phyloP scores from a whole-genome alignment of 805 yeast species.

The Candida glaebosa region DNA sequence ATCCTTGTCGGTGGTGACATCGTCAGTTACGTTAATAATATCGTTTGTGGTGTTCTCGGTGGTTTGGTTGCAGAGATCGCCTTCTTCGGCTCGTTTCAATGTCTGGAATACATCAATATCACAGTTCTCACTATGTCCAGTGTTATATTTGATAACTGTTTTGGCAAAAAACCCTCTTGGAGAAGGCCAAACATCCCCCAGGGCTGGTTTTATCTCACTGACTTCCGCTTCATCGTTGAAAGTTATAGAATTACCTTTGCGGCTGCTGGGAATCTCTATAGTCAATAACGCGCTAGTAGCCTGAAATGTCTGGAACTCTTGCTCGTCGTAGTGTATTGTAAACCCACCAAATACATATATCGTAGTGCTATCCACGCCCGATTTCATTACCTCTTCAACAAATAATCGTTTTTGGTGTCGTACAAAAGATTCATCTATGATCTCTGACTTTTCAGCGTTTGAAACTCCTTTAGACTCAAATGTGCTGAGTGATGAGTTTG shows the following conservation, averaged over 20 bases:
- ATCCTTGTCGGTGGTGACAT: background rate
- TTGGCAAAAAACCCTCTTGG: conserved; percentile 40
- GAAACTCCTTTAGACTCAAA: conserved; percentile 1
- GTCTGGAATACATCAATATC: conserved; percentile 10
- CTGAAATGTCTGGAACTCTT: conserved; percentile 19
- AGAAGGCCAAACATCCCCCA: conserved; percentile 22
- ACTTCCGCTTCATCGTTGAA: conserved; percentile 15
- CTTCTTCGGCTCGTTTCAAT: background rate
- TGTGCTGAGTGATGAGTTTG: conserved; percentile 1
- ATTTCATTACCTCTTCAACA: conserved; percentile 12
- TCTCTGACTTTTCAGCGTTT: background rate
- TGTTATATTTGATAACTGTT: conserved; percentile 23
- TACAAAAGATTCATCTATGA: background rate
- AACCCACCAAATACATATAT: conserved; percentile 42
- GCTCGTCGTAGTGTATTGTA: conserved; percentile 5
- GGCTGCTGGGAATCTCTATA: conserved; percentile 29
- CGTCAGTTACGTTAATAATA: background rate
- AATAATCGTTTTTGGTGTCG: conserved; percentile 10
- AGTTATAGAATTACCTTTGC: conserved; percentile 8
- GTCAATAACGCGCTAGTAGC: conserved; percentile 34
- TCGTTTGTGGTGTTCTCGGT: background rate
- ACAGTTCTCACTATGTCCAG: conserved; percentile 17
- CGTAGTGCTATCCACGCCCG: conserved; percentile 19
- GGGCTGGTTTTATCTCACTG: conserved; percentile 12
- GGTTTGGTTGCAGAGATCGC: background rate